Evolutionary conservation across 1,139 yeast genomes (phyloP).

Genomic region (Hyphopichia khmerensis): DNA sequence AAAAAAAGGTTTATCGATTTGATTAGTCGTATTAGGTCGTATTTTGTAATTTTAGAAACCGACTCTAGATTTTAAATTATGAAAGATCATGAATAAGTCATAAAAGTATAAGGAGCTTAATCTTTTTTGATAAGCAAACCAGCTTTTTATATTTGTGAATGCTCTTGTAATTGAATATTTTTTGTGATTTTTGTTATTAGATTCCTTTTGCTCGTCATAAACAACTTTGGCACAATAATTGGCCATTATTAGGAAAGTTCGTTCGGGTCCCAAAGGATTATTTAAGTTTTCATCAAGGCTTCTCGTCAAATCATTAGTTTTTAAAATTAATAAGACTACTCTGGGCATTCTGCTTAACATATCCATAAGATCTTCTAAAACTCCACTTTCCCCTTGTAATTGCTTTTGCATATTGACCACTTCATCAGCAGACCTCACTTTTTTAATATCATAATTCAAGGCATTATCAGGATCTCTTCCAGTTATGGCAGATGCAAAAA

Average conservation of each 20-base stretch:
- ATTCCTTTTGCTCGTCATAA: slow-evolving; percentile 59
- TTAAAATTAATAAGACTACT: slow-evolving; percentile 78
- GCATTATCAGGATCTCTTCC: slow-evolving; percentile 63
- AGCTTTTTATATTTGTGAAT: slow-evolving; percentile 33
- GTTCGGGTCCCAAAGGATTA: slow-evolving; percentile 82
- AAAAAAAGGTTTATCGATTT: not conserved
- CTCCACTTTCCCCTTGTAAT: slow-evolving; percentile 54
- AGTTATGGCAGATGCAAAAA: slow-evolving; percentile 91
- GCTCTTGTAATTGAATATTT: slow-evolving; percentile 43
- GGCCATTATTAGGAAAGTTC: slow-evolving; percentile 88
- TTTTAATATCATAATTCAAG: slow-evolving; percentile 48
- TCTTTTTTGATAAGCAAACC: slow-evolving; percentile 54
- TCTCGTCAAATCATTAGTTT: slow-evolving; percentile 92
- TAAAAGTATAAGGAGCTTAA: slow-evolving; percentile 54
- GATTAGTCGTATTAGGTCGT: too few relatives aligned
- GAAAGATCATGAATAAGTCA: slow-evolving; percentile 43
- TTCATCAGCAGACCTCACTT: slow-evolving; percentile 57
- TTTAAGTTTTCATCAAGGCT: slow-evolving; percentile 80
- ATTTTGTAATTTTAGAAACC: slow-evolving; percentile 3
- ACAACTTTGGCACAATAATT: slow-evolving; percentile 83
- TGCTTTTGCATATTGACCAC: slow-evolving; percentile 64
- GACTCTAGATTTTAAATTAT: slow-evolving; percentile 12
- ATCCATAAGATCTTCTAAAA: slow-evolving; percentile 75
- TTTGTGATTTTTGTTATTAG: slow-evolving; percentile 25
- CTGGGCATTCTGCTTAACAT: slow-evolving; percentile 81